These are phyloP conservation scores for Magnusiomyces tetraspermus DNA, from an alignment of 1,139 yeast species.

Conservation along the genomic window DNA sequence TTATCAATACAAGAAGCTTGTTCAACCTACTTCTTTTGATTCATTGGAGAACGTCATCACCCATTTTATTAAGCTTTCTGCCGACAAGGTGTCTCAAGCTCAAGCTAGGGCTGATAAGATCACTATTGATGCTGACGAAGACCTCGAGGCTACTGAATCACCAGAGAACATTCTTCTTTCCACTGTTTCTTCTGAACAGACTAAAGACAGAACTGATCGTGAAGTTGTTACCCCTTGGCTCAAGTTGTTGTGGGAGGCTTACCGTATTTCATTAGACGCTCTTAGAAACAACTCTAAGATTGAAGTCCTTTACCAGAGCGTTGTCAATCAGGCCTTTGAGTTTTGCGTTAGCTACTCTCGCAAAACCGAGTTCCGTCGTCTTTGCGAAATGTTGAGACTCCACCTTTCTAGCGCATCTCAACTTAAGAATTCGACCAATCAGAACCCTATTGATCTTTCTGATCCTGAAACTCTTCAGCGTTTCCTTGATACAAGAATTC, in stretches of 20 bases:
- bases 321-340: slow-evolving; percentile 78
- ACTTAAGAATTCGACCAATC: slow-evolving; percentile 34
- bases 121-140: slow-evolving; percentile 52
- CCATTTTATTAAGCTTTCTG: slow-evolving; percentile 66
- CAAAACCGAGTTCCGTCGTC: slow-evolving; percentile 89
- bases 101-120: slow-evolving; percentile 74
- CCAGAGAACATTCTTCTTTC: slow-evolving; percentile 88
- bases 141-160: slow-evolving; percentile 68
- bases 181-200: slow-evolving; percentile 84
- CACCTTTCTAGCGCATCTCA: slow-evolving; percentile 72
- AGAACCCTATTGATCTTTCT: slow-evolving; percentile 63
- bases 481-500: slow-evolving; percentile 86
- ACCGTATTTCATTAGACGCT: slow-evolving; percentile 80
- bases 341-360: slow-evolving; percentile 82
- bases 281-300: slow-evolving; percentile 87
- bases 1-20: slow-evolving; percentile 87
- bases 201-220: slow-evolving; percentile 86
- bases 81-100: slow-evolving; percentile 59
- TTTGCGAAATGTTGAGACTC: slow-evolving; percentile 83
- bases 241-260: slow-evolving; percentile 94
- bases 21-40: slow-evolving; percentile 68
- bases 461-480: slow-evolving; percentile 90
- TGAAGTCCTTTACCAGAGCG: slow-evolving; percentile 77
- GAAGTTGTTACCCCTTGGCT: slow-evolving; percentile 95
- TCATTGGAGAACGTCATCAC: slow-evolving; percentile 76